Conservation (phyloP, 2,329 filamentous ascomycete genomes). For the Sarocladium brachiariae region DNA sequence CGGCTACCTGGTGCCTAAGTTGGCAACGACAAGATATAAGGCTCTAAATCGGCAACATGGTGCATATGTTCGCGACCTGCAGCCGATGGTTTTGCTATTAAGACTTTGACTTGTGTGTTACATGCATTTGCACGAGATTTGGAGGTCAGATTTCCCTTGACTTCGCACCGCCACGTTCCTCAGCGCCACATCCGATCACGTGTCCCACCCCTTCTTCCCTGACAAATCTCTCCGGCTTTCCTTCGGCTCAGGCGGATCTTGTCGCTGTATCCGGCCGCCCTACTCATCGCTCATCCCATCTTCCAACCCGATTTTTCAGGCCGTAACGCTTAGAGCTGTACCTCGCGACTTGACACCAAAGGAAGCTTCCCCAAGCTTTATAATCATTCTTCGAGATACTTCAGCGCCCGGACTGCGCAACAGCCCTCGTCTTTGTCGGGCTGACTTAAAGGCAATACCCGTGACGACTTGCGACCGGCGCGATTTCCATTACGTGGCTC, state of each 20-base stretch:
- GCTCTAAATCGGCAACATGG: not conserved
- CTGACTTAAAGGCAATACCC: too few species aligned
- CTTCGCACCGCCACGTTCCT: constrained; percentile 10
- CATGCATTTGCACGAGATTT: not conserved
- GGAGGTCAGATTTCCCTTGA: too few species aligned
- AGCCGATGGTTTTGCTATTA: too few species aligned
- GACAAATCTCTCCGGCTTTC: constrained; percentile 23
- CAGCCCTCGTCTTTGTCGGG: not conserved
- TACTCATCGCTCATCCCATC: constrained; percentile 8
- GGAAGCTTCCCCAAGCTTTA: not conserved
- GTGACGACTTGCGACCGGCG: not conserved
- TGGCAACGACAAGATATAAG: not conserved
- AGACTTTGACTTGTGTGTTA: too few species aligned
- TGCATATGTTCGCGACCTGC: too few species aligned
- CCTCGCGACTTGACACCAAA: not conserved
- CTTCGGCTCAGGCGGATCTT: constrained; percentile 14
- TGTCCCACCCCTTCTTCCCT: constrained; percentile 15
- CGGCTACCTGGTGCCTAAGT: constrained; percentile 8
- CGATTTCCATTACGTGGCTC: constrained; percentile 3
- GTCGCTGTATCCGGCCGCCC: not conserved
- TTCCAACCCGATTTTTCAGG: constrained; percentile 30
- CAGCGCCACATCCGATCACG: constrained; percentile 19
- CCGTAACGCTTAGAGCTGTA: not conserved
- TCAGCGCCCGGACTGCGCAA: constrained; percentile 1
- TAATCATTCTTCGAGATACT: not conserved